phyloP scores from a whole-genome alignment of 129 eudicot species.

The Chrysanthemum seticuspe region DNA sequence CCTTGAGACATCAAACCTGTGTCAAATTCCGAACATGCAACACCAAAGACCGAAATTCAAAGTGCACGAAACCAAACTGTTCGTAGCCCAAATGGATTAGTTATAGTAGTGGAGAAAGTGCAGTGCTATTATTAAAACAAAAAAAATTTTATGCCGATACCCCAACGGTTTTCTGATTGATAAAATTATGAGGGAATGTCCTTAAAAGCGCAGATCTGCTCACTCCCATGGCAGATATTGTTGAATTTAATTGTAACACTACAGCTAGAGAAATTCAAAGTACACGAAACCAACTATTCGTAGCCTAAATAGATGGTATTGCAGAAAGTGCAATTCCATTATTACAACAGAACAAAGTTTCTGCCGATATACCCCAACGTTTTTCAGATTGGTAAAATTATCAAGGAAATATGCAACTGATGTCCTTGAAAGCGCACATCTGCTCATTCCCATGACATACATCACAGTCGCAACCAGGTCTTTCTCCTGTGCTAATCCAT shows the following conservation, averaged over 20 bases:
- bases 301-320: background rate
- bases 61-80: background rate
- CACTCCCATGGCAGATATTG: background rate
- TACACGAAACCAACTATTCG: background rate
- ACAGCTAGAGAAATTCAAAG: background rate
- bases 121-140: background rate
- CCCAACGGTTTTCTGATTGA: too few relatives aligned
- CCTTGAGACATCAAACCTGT: too few relatives aligned
- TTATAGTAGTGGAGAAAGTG: background rate
- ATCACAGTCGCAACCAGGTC: conserved; percentile 16
- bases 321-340: background rate
- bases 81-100: background rate
- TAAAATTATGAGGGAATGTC: background rate
- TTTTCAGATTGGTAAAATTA: background rate
- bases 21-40: too few relatives aligned
- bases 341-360: background rate
- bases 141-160: background rate
- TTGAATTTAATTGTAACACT: too few relatives aligned
- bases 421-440: conserved; percentile 13
- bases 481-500: conserved; percentile 14
- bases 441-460: conserved; percentile 14
- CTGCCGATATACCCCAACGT: background rate
- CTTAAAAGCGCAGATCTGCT: conserved; percentile 14
- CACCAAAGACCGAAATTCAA: background rate
- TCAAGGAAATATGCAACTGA: background rate